These are phyloP conservation scores for Avena sativa DNA, from an alignment of 176 grass and related monocot species.

Conservation along the genomic window DNA sequence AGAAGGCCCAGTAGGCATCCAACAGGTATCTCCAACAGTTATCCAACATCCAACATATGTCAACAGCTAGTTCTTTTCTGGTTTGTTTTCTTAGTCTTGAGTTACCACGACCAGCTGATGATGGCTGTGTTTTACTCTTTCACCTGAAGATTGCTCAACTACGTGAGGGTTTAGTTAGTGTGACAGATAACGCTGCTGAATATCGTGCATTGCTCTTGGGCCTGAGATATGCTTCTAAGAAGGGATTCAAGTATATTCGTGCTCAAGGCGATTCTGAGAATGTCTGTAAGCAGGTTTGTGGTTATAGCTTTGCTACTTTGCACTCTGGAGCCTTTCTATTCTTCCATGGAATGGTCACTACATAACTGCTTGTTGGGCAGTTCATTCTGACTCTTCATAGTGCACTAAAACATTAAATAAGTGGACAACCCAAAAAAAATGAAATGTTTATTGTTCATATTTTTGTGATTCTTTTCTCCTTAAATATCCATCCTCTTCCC, in stretches of 20 bases:
- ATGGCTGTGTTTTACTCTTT: neutral
- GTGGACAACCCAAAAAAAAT: neutral
- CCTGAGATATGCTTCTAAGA: neutral
- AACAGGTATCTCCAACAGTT: no score
- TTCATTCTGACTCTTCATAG: neutral
- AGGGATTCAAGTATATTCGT: conserved; percentile 5
- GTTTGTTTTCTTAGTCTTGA: neutral
- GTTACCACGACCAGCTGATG: neutral
- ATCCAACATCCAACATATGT: no score
- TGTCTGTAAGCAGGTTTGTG: conserved; percentile 42
- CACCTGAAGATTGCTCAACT: neutral
- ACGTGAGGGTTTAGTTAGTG: conserved; percentile 30
- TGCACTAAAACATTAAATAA: conserved; percentile 15
- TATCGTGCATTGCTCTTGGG: no score
- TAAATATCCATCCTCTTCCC: neutral
- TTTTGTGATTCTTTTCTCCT: neutral
- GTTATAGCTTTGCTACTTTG: conserved; percentile 13
- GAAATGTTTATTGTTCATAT: neutral
- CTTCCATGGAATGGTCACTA: neutral
- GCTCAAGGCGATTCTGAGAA: conserved; percentile 48
- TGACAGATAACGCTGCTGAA: conserved; percentile 51
- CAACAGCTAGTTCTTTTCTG: conserved; percentile 9
- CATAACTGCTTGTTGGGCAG: neutral
- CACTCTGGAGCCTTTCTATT: conserved; percentile 10
- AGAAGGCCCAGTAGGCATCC: no score